phyloP scores from a whole-genome alignment of 2,329 filamentous ascomycete genomes.

The Mycosphaerelloides madeirae region DNA sequence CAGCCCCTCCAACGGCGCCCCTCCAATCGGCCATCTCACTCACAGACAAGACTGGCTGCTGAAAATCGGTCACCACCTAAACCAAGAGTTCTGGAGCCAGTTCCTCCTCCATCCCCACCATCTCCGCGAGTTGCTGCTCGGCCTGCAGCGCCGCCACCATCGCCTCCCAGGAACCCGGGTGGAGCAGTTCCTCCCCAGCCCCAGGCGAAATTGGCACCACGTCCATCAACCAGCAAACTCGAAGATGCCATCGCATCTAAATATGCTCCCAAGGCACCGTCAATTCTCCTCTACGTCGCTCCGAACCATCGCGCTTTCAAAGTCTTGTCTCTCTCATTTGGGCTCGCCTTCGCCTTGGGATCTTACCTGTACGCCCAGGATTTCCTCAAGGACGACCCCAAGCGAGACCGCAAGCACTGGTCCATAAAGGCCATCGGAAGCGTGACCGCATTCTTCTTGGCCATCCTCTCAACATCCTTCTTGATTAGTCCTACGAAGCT shows the following conservation, averaged over 20 bases:
- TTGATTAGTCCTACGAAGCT: constrained; percentile 20
- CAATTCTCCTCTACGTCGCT: constrained; percentile 23
- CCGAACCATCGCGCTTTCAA: constrained; percentile 23
- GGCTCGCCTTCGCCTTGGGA: constrained; percentile 16
- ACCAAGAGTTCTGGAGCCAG: background rate
- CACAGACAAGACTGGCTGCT: background rate
- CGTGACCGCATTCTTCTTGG: constrained; percentile 9
- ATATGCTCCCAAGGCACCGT: no score
- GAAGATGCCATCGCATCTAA: no score
- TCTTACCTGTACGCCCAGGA: constrained; percentile 12
- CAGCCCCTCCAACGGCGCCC: background rate
- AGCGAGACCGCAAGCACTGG: constrained; percentile 6
- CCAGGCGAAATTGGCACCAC: no score
- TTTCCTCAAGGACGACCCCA: constrained; percentile 13
- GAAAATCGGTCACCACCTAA: background rate
- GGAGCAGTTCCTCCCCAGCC: no score
- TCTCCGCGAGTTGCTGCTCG: background rate
- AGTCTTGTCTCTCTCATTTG: constrained; percentile 15
- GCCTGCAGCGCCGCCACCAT: no score
- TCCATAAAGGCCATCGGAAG: constrained; percentile 10
- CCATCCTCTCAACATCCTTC: constrained; percentile 13
- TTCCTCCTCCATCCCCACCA: background rate
- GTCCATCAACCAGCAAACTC: no score
- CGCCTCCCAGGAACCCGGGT: no score
- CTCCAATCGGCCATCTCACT: background rate